phyloP scores from a whole-genome alignment of 2,329 filamentous ascomycete genomes.

The Cercospora sp. region DNA sequence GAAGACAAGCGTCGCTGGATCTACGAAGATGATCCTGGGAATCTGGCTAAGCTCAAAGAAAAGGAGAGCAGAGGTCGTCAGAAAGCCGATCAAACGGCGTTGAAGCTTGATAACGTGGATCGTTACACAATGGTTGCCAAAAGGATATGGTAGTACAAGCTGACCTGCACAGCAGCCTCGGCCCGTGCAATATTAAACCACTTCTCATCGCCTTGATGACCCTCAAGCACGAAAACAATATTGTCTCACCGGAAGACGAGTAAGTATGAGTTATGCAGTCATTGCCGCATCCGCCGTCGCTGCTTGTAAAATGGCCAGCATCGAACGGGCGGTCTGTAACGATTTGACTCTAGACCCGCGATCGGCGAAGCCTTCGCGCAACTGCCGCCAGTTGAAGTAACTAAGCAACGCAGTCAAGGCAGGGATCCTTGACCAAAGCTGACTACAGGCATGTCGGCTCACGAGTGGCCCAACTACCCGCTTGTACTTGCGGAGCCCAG shows the following conservation, averaged over 20 bases:
- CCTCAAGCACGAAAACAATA: neutral
- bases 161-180: neutral
- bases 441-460: neutral
- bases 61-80: slow-evolving; percentile 62
- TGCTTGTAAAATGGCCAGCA: neutral
- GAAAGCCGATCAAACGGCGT: slow-evolving; percentile 49
- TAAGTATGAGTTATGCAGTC: neutral
- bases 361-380: neutral
- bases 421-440: neutral
- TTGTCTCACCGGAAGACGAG: neutral
- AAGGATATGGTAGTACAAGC: slow-evolving; percentile 74
- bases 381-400: neutral
- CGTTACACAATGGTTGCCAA: slow-evolving; percentile 96
- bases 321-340: neutral
- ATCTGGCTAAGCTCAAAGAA: slow-evolving; percentile 60
- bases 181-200: neutral
- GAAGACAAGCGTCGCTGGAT: slow-evolving; percentile 86
- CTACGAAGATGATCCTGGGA: slow-evolving; percentile 79
- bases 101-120: slow-evolving; percentile 65
- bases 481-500: neutral
- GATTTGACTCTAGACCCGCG: neutral
- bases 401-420: neutral
- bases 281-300: neutral
- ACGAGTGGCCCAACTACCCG: neutral
- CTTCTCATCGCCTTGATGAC: neutral